Conservation (phyloP, 768 basidiomycete genomes). For the Russula virescens region DNA sequence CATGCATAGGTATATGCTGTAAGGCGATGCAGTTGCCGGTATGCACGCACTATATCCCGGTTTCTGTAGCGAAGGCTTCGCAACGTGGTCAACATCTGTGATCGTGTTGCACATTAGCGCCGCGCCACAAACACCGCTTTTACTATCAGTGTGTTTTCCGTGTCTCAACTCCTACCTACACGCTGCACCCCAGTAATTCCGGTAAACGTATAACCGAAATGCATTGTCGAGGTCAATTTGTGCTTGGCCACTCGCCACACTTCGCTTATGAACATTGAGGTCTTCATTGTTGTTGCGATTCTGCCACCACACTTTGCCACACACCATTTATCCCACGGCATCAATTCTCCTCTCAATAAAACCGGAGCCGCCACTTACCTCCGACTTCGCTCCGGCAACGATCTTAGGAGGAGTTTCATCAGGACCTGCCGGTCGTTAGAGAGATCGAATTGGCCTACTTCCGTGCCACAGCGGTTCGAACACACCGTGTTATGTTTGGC, state of each 20-base stretch:
- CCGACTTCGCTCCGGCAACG: not conserved
- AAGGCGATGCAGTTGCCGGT: not conserved
- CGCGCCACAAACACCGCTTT: conserved; percentile 15
- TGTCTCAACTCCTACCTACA: not conserved
- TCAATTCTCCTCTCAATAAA: not conserved
- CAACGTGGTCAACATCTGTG: conserved; percentile 3
- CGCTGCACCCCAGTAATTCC: not conserved
- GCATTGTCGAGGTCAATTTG: not conserved
- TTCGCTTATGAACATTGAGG: not conserved
- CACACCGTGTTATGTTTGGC: not conserved
- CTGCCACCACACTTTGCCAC: no score
- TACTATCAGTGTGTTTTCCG: not conserved
- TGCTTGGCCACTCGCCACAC: not conserved
- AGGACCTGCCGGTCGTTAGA: not conserved
- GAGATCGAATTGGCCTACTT: not conserved
- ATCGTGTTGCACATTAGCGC: not conserved
- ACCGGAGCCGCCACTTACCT: not conserved
- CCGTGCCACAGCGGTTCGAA: conserved; percentile 4
- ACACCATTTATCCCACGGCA: not conserved
- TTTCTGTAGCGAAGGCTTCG: not conserved
- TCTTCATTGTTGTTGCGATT: not conserved
- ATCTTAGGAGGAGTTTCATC: not conserved
- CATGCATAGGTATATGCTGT: not conserved
- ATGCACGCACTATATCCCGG: not conserved
- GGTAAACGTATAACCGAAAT: not conserved